Evolutionary conservation across 2,329 filamentous ascomycete species (phyloP), one percentile per base, ranked within the genome.

Genomic region (Elsinoe ampelina): DNA sequence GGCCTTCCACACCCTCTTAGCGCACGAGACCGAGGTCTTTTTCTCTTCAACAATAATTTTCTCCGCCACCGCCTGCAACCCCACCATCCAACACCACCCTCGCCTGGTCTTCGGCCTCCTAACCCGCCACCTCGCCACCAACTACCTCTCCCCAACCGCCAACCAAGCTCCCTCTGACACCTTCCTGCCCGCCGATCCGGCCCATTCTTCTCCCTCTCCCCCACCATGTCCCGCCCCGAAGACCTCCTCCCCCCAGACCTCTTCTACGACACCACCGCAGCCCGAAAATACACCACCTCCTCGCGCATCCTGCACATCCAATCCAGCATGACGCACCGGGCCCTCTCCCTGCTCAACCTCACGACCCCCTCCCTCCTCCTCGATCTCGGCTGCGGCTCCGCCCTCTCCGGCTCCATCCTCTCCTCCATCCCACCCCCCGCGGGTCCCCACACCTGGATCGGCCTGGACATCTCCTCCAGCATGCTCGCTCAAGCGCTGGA

Each of bases 401-500:
- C 93, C 12, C 83, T 98, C 19, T 95, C 89, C 0, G 93, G 93
- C 68, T 91, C 96, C 70, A 96, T 97, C 58, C 81, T 98, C 45
- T 90, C 89, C 11, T 77, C 83, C n/a, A 75, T 86, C 0, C 72
- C 78, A 0, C 77, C 80, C 1, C 80, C 84, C 10, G 84, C 89
- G 58, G 87, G 87, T 56, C 89, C 90, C 3, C 93, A 98, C 74
- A 84, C 85, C 1, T 98, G 93, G 93, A 78, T 97, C n/a, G 93
- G 93, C 59, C 92, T 97, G 86, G 93, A 98, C 69, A 85, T 98
- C 20, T 89, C 87, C 3, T 85, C 89, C 0, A 89, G 86, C n/a
- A 98, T 98, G 93, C 78, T 98, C n/a, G 90, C 93, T 62, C 82
- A 96, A 43, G 93, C 93, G 1, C 78, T 98, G 0, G 89, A 96